Percentiles rank a stretch among this genome's conserved stretches.
phyloP scores from a whole-genome alignment of 1,284 basidiomycete genomes.

The Rhodotorula sp. region DNA sequence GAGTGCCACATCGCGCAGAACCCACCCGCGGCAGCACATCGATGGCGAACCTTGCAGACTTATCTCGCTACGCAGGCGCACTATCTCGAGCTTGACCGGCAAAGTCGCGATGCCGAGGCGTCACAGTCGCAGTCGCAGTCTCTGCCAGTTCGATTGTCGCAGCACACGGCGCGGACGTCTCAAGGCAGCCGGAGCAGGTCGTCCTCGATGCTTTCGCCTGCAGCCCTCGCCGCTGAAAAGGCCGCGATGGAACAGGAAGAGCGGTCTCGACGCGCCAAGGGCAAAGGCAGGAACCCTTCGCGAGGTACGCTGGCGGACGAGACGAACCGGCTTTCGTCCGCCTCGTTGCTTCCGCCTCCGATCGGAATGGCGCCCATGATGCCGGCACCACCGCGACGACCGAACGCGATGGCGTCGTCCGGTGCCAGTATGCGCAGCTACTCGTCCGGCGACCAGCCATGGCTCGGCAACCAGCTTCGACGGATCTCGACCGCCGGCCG shows the following conservation, averaged over 20 bases:
- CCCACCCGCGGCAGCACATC: slow-evolving; percentile 55
- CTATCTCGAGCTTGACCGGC: slow-evolving; percentile 51
- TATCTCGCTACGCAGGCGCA: slow-evolving; percentile 56
- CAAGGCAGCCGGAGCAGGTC: slow-evolving; percentile 55
- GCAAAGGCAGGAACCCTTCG: slow-evolving; percentile 5
- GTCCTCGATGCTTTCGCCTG: slow-evolving; percentile 74
- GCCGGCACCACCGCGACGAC: neutral
- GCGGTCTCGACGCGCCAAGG: slow-evolving; percentile 55
- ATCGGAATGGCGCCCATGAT: neutral
- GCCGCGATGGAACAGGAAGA: slow-evolving; percentile 78
- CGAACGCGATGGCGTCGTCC: neutral
- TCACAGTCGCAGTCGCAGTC: slow-evolving; percentile 5
- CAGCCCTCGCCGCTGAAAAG: slow-evolving; percentile 73
- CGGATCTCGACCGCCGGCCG: slow-evolving; percentile 29
- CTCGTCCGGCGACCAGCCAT: slow-evolving; percentile 38
- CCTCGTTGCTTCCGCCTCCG: slow-evolving; percentile 4
- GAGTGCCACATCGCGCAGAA: slow-evolving; percentile 47
- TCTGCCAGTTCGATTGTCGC: slow-evolving; percentile 40
- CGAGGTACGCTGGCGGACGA: slow-evolving; percentile 8
- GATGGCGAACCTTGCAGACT: slow-evolving; percentile 55
- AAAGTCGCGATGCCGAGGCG: slow-evolving; percentile 43
- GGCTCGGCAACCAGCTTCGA: slow-evolving; percentile 30
- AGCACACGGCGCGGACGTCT: neutral
- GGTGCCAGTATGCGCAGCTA: slow-evolving; percentile 30
- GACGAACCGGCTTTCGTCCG: slow-evolving; percentile 13